Conservation (phyloP, 2,329 filamentous ascomycete genomes). For the Calonectria pteridis region DNA sequence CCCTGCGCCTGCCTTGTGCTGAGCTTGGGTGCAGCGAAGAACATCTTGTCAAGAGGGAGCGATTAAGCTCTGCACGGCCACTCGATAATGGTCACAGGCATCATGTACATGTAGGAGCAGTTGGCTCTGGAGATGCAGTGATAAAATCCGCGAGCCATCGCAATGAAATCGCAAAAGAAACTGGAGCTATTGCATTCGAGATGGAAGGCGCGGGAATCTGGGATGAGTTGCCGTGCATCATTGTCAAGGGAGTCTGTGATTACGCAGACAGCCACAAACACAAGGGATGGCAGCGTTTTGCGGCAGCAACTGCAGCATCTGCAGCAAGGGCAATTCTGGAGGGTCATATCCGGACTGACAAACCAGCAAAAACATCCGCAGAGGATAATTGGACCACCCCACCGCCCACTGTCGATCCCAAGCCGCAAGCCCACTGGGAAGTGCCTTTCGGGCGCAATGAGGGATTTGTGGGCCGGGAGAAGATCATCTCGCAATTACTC, state of each 20-base stretch:
- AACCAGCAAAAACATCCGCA: not conserved
- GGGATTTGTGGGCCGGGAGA: conserved; percentile 42
- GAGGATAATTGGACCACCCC: not conserved
- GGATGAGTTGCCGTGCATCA: not conserved
- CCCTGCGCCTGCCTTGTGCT: not conserved
- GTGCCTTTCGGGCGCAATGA: conserved; percentile 43
- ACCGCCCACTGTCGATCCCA: too few species aligned
- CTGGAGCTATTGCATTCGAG: not conserved
- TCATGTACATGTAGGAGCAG: not conserved
- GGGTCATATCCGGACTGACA: not conserved
- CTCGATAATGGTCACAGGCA: not conserved
- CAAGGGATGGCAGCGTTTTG: not conserved
- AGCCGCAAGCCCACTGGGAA: not conserved
- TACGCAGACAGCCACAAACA: not conserved
- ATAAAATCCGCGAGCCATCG: not conserved
- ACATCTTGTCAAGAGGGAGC: not conserved
- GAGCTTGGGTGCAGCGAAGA: not conserved
- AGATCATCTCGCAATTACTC: conserved; percentile 22
- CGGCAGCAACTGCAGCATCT: not conserved
- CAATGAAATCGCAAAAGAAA: not conserved
- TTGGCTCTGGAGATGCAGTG: not conserved
- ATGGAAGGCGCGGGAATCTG: not conserved
- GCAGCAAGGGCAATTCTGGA: not conserved
- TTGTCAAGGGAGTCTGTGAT: not conserved
- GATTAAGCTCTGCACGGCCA: not conserved